Base-by-base conservation (phyloP, 441 rosid species). In the Metrosideros polymorpha region DNA sequence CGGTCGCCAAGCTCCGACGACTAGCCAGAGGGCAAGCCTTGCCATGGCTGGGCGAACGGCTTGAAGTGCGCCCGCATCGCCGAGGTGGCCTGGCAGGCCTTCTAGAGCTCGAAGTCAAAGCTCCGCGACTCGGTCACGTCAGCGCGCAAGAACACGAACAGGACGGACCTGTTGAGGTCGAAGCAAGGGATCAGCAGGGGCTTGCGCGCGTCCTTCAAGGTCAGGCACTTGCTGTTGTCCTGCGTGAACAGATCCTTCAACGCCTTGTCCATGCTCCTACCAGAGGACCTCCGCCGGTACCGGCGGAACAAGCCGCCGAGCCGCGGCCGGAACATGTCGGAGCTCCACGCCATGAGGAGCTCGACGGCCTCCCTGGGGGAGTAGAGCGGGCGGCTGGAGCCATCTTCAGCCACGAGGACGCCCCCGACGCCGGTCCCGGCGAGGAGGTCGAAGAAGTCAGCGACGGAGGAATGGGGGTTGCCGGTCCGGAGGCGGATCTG, bases 171-270 rank as follows among this genome's bases (percentile, higher is more conserved):
- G 84, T 92, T 93, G 75, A 96, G 95, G 90, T 97, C 99, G 85
- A 94, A 97, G 93, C 99, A 97, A 50, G 99, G 99, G 61, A 97
- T 93, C 6, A 96, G 99, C 82, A 97, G 96, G 85, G 99, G 99
- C 93, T 95, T 96, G 86, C 98, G 94, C 87, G 97, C 95, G 95
- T 96, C 97, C 89, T 88, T 96, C 91, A 97, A 86, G 42, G 98
- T 96, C 91, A 96, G 84, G 82, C 88, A 85, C 90, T 84, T 91
- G 9, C 97, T 96, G 35, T 96, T 96, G n/a, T 93, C 96, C 84
- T 97, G 89, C 86, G 35, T 85, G 63, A 96, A 93, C 52, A 92
- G 90, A 56, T 92, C 92, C 90, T 93, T 92, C 92, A 97, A 75
- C 77, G 86, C 93, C 88, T 84, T 94, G 19, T 96, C 98, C 95